Evolutionary conservation across 192 early-diverging fungal genomes (phyloP).

Genomic region (Rhizoclosmatium globosum): DNA sequence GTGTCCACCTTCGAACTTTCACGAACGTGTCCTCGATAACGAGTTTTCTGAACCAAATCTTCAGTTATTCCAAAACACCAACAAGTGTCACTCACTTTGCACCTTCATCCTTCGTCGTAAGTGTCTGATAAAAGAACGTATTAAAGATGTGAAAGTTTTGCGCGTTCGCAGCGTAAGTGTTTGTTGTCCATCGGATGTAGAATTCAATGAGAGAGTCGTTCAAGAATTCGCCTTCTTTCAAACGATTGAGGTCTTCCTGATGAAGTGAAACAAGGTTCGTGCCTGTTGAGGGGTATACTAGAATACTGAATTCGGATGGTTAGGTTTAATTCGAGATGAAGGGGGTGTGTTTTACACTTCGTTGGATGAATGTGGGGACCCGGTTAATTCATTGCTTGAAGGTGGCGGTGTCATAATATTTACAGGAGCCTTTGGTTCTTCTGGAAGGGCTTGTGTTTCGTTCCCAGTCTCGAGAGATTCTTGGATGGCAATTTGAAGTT

Average conservation of each 20-base stretch:
- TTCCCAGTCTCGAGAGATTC: too few relatives aligned
- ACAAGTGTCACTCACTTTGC: constrained; percentile 27
- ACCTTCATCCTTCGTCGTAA: constrained; percentile 55
- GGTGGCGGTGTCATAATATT: too few relatives aligned
- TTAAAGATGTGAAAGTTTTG: constrained; percentile 79
- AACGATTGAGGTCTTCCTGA: constrained; percentile 68
- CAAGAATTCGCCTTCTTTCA: constrained; percentile 78
- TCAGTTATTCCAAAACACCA: too few relatives aligned
- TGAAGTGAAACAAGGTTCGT: constrained; percentile 67
- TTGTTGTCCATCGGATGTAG: constrained; percentile 66
- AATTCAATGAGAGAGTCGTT: constrained; percentile 94
- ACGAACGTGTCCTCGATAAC: constrained; percentile 53
- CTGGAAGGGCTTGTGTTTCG: too few relatives aligned
- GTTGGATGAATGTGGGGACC: too few relatives aligned
- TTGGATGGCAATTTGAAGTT: too few relatives aligned
- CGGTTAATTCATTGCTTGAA: too few relatives aligned
- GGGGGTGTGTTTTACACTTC: too few relatives aligned
- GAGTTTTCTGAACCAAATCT: constrained; percentile 40
- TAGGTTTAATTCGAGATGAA: too few relatives aligned
- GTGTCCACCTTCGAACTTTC: constrained; percentile 81
- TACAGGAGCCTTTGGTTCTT: too few relatives aligned
- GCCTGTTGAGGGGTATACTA: constrained; percentile 61
- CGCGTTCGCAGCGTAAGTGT: constrained; percentile 14
- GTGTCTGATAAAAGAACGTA: constrained; percentile 79
- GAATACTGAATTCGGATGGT: constrained; percentile 25